Percentiles rank a stretch among this genome's conserved stretches.
Conservation (phyloP, 805 yeast species). For the Myxozyma geophila region DNA sequence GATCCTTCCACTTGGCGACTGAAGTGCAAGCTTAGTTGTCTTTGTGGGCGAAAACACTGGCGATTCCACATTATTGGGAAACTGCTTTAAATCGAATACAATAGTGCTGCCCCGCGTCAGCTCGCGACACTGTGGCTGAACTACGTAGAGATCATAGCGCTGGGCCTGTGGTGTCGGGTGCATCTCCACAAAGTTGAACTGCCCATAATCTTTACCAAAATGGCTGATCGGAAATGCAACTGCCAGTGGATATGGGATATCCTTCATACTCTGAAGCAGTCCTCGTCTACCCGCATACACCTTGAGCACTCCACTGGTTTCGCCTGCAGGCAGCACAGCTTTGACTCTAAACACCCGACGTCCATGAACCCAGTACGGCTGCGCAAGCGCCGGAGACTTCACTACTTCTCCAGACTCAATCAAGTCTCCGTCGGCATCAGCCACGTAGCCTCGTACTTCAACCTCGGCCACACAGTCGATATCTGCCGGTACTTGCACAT, state of each 20-base stretch:
- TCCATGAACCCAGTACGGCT: constrained; percentile 70
- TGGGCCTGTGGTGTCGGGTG: constrained; percentile 73
- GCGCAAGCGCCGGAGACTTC: constrained; percentile 68
- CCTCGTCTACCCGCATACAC: constrained; percentile 74
- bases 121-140: constrained; percentile 78
- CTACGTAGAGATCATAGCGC: constrained; percentile 75
- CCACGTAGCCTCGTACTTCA: constrained; percentile 38
- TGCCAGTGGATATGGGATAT: constrained; percentile 44
- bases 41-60: constrained; percentile 20
- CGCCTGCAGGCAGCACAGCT: constrained; percentile 75
- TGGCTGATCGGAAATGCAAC: constrained; percentile 40
- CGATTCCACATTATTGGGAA: constrained; percentile 47
- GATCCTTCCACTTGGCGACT: constrained; percentile 84
- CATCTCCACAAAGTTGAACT: constrained; percentile 69
- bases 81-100: constrained; percentile 65
- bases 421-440: constrained; percentile 42
- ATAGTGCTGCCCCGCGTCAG: constrained; percentile 63
- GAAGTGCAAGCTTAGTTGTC: constrained; percentile 63
- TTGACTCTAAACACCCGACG: constrained; percentile 75
- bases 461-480: constrained; percentile 66
- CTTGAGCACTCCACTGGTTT: constrained; percentile 70
- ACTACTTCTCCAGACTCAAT: constrained; percentile 43
- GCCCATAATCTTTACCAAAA: constrained; percentile 45
- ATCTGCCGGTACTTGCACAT: constrained; percentile 68
- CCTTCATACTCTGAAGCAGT: constrained; percentile 27